Evolutionary conservation across 192 early-diverging fungal genomes (phyloP).

Genomic region (Coemansia sp.): DNA sequence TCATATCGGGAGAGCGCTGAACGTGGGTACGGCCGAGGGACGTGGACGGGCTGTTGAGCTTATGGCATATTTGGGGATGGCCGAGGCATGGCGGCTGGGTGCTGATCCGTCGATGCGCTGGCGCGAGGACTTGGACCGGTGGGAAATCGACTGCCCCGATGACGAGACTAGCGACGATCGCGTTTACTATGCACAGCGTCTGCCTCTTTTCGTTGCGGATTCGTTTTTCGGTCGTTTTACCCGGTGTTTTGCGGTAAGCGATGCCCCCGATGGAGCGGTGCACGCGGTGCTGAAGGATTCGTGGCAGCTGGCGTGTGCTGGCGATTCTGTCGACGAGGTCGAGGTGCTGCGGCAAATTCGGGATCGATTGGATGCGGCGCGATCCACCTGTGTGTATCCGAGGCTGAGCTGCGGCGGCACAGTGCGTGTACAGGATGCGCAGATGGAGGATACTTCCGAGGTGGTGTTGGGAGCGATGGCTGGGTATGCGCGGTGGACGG

Average conservation of each 20-base stretch:
- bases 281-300: slow-evolving; percentile 48
- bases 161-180: slow-evolving; percentile 3
- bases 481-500: slow-evolving; percentile 41
- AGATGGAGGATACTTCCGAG: slow-evolving; percentile 28
- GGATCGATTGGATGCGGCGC: slow-evolving; percentile 20
- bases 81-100: slow-evolving; percentile 43
- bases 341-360: slow-evolving; percentile 33
- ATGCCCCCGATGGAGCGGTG: slow-evolving; percentile 5
- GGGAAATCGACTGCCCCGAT: slow-evolving; percentile 41
- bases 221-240: slow-evolving; percentile 49
- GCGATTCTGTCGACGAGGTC: slow-evolving; percentile 33
- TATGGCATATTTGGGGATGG: slow-evolving; percentile 8
- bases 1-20: slow-evolving; percentile 18
- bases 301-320: slow-evolving; percentile 37
- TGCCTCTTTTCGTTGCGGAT: slow-evolving; percentile 38
- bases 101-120: slow-evolving; percentile 44
- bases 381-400: slow-evolving; percentile 20
- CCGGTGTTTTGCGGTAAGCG: slow-evolving; percentile 35
- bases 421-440: slow-evolving; percentile 20
- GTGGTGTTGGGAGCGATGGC: slow-evolving; percentile 29
- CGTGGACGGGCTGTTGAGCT: slow-evolving; percentile 9
- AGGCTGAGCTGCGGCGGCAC: slow-evolving; percentile 44
- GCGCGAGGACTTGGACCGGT: slow-evolving; percentile 24
- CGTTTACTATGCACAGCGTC: slow-evolving; percentile 23
- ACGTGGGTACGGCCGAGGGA: slow-evolving; percentile 12